Percentiles rank a stretch among this genome's conserved stretches.
These are phyloP conservation scores for Teunomyces funiuensis DNA, from an alignment of 805 yeast genomes.

Conservation along the genomic window DNA sequence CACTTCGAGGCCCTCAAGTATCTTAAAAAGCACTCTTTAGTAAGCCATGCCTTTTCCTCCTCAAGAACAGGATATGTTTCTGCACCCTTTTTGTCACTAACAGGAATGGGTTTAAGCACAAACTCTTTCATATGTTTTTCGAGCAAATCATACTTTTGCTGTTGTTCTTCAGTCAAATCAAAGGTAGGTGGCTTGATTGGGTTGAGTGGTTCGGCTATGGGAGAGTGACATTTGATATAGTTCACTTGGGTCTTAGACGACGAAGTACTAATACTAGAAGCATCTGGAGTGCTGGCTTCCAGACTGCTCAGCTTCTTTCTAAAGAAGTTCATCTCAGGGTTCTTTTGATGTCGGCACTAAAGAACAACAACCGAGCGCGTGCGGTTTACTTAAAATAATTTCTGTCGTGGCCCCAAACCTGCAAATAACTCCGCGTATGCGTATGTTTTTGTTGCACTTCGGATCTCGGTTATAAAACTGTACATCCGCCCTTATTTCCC, in stretches of 20 bases:
- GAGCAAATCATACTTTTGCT: constrained; percentile 30
- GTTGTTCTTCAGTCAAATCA: constrained; percentile 30
- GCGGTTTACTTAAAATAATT: background rate
- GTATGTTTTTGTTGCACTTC: background rate
- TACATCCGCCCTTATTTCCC: background rate
- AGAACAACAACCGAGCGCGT: background rate
- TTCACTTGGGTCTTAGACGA: constrained; percentile 10
- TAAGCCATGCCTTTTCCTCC: constrained; percentile 86
- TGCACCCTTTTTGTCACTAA: constrained; percentile 24
- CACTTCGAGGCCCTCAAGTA: constrained; percentile 94
- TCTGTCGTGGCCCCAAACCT: background rate
- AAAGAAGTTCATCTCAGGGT: constrained; percentile 1
- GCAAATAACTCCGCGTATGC: background rate
- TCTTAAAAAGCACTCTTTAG: constrained; percentile 86
- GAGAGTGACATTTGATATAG: constrained; percentile 33
- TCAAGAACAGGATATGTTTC: constrained; percentile 24
- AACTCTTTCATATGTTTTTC: constrained; percentile 30
- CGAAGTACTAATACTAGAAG: background rate
- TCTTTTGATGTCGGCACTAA: background rate
- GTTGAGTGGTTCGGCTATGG: constrained; percentile 39
- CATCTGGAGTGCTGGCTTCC: background rate
- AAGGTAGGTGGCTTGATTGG: constrained; percentile 31
- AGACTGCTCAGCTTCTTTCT: constrained; percentile 2
- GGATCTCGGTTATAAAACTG: constrained; percentile 2
- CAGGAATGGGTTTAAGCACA: constrained; percentile 27